Evolutionary conservation across 495 filamentous ascomycete genomes (phyloP).

Genomic region (Hypoxylon trugodes): DNA sequence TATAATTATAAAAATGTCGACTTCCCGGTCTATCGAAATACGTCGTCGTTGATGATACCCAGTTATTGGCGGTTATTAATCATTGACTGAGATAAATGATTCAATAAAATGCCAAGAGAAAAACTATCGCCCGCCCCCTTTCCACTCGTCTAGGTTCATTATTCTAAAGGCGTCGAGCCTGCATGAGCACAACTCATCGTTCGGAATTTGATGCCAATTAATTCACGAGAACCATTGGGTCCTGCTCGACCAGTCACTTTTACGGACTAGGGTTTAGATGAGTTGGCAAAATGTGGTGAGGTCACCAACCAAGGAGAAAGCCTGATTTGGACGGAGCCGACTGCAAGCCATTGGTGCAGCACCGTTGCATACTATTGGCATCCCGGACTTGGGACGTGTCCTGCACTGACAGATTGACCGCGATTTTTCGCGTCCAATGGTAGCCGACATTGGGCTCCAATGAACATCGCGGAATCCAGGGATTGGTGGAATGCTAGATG

Average conservation of each 20-base stretch:
- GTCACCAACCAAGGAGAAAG: constrained; percentile 28
- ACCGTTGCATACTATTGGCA: constrained; percentile 20
- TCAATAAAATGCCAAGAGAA: constrained; percentile 24
- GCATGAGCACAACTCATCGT: constrained; percentile 41
- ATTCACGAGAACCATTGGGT: constrained; percentile 27
- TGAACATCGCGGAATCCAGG: background rate
- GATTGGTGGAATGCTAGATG: constrained; percentile 7
- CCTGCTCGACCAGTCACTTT: constrained; percentile 33
- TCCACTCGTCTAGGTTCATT: constrained; percentile 11
- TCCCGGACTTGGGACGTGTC: constrained; percentile 26
- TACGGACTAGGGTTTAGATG: constrained; percentile 29
- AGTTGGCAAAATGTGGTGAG: constrained; percentile 39
- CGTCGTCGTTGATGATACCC: background rate
- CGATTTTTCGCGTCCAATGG: constrained; percentile 34
- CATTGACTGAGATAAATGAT: constrained; percentile 18
- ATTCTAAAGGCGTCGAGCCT: constrained; percentile 21
- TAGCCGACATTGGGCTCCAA: background rate
- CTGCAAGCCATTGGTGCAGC: constrained; percentile 35
- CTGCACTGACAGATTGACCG: constrained; percentile 19
- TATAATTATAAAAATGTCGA: background rate
- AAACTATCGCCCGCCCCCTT: constrained; percentile 15
- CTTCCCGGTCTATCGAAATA: constrained; percentile 1
- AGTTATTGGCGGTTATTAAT: constrained; percentile 8
- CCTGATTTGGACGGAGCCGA: constrained; percentile 30
- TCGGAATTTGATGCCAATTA: constrained; percentile 36